Conservation (phyloP, 2,329 filamentous ascomycete genomes). For the Exophiala phaeomuriformis region DNA sequence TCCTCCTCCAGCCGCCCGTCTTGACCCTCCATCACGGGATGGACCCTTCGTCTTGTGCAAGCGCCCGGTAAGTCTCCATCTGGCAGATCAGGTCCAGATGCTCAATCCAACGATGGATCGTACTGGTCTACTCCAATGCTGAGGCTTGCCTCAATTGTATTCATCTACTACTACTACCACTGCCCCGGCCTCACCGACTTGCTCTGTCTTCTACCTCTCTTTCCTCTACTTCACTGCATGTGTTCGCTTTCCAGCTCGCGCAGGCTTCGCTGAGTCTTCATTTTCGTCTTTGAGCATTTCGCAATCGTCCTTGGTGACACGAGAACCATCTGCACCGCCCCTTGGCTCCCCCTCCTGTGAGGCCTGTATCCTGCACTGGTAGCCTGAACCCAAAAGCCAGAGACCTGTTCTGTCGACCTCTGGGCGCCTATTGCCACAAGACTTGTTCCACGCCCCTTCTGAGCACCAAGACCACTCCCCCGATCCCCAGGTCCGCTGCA, state of each 20-base stretch:
- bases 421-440: constrained; percentile 21
- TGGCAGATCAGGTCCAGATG: background rate
- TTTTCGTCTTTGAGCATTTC: constrained; percentile 4
- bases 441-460: constrained; percentile 15
- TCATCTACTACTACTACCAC: background rate
- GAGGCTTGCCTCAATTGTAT: constrained; percentile 2
- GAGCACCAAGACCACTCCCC: constrained; percentile 3
- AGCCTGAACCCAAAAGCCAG: constrained; percentile 5
- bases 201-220: background rate
- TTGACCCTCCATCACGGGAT: background rate
- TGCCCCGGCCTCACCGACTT: background rate
- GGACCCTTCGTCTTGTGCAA: constrained; percentile 4
- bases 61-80: constrained; percentile 16
- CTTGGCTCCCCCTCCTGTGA: background rate
- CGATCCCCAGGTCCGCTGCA: constrained; percentile 2
- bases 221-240: constrained; percentile 9
- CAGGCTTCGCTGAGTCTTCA: constrained; percentile 27
- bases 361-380: constrained; percentile 7
- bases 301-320: background rate
- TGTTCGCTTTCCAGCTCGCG: constrained; percentile 21
- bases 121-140: background rate
- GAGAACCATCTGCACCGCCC: background rate
- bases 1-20: constrained; percentile 1
- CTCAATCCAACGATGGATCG: constrained; percentile 5
- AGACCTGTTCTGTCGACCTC: constrained; percentile 18